A percentile compares a stretch with the other conserved stretches of the same genome.
These are phyloP conservation scores for Russula sp. DNA, from an alignment of 768 basidiomycete species.

Conservation along the genomic window DNA sequence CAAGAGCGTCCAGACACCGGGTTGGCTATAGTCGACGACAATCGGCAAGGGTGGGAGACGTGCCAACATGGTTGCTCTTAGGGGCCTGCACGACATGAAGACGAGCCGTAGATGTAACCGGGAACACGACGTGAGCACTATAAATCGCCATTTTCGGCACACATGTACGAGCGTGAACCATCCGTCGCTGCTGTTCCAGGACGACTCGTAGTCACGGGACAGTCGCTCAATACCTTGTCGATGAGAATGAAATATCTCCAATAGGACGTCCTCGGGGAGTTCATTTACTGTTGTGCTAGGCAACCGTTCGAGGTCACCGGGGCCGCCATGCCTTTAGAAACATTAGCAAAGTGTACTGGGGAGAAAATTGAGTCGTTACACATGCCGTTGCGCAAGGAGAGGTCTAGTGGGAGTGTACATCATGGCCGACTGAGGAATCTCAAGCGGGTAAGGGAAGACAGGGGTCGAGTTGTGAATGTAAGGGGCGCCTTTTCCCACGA, in stretches of 20 bases:
- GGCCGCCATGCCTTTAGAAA: not conserved
- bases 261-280: not conserved
- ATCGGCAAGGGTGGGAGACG: not conserved
- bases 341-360: not conserved
- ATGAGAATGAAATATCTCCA: not conserved
- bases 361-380: too few species aligned
- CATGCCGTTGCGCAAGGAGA: too few species aligned
- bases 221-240: not conserved
- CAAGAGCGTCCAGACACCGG: not conserved
- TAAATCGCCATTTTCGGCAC: conserved; percentile 1
- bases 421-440: too few species aligned
- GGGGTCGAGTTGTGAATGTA: too few species aligned
- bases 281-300: not conserved
- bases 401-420: too few species aligned
- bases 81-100: not conserved
- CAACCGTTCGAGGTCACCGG: not conserved
- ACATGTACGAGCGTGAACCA: conserved; percentile 13
- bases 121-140: not conserved
- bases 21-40: not conserved
- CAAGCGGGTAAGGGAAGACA: too few species aligned
- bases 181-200: not conserved
- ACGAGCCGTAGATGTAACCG: not conserved
- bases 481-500: too few species aligned
- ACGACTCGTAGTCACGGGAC: not conserved
- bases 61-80: not conserved